Base-by-base conservation (phyloP, 768 basidiomycete genomes). In the Boletus coccyginus region DNA sequence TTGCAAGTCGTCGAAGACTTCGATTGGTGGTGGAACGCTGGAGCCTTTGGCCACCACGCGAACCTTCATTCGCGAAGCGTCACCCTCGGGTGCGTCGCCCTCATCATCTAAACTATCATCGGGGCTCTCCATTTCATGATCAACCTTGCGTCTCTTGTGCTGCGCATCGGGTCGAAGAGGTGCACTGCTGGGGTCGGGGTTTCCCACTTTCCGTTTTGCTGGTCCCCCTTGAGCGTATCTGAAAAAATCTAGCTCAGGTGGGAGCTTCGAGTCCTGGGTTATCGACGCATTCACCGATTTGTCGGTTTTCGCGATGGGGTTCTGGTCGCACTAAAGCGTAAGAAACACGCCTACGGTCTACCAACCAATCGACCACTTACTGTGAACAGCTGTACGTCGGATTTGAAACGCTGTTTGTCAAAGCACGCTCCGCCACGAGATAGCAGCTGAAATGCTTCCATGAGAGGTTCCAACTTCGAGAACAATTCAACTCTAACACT, bases 361-460 rank as follows among this genome's bases (percentile, higher is more conserved):
- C 16, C 3, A 13, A 6, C 9, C 7, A 27, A 36, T n/a, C 19
- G 10, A 24, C 17, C 47, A 63, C 77, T 55, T 63, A 88, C 88
- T 57, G 80, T 79, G 73, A 96, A 95, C 8, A 91, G 72, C 31
- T 80, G 68, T 9, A 89, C 81, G 65, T 95, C 92, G 0, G 75
- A 71, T 62, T 84, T 80, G 71, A 88, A 94, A 32, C 79, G 77
- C 40, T 75, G 76, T 73, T 91, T 95, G 78, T 94, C 80, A 62
- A 98, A 97, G 53, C 77, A 80, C 1, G 81, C 81, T 1, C 93
- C 92, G 35, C 95, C 95, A 16, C 92, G 83, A 33, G 94, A 93
- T 29, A 98, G 83, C 13, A 97, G 72, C 60, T 88, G 89, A 70
- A 98, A 98, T 6, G 92, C 87, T 63, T 94, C 92, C 89, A 92